phyloP scores from a whole-genome alignment of 2,329 filamentous ascomycete species.

The Tolypocladium paradoxum region DNA sequence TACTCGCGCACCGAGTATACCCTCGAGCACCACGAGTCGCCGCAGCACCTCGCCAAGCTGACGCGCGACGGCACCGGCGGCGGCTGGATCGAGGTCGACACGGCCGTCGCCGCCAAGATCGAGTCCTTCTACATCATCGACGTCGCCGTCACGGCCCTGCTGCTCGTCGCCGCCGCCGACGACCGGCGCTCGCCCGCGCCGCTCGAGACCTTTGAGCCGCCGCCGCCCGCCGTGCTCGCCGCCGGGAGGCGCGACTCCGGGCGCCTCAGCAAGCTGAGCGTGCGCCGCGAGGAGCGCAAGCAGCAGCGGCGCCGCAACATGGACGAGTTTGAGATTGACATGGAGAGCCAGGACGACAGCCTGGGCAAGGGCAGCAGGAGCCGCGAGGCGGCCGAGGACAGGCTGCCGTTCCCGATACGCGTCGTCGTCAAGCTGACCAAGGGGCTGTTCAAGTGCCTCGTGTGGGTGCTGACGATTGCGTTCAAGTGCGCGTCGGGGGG shows the following conservation, averaged over 20 bases:
- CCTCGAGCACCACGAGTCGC: conserved; percentile 53
- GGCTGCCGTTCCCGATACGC: conserved; percentile 38
- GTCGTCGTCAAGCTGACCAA: conserved; percentile 39
- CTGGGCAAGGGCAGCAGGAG: conserved; percentile 23
- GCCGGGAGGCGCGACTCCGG: conserved; percentile 10
- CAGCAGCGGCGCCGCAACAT: conserved; percentile 28
- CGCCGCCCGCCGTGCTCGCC: conserved; percentile 27
- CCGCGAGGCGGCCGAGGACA: conserved; percentile 30
- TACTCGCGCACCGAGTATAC: conserved; percentile 54
- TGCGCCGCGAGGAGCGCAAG: conserved; percentile 17
- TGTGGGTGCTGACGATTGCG: conserved; percentile 45
- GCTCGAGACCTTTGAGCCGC: conserved; percentile 48
- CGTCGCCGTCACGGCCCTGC: conserved; percentile 47
- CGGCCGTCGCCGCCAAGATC: conserved; percentile 45
- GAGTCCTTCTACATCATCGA: conserved; percentile 53
- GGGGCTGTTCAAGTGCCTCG: conserved; percentile 44
- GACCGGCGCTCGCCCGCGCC: conserved; percentile 32
- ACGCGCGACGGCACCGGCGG: conserved; percentile 48
- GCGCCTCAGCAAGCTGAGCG: conserved; percentile 19
- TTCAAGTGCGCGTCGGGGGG: conserved; percentile 43
- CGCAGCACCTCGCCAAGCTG: conserved; percentile 48
- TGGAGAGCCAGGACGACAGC: conserved; percentile 50
- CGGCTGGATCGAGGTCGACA: conserved; percentile 52
- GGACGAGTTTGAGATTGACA: conserved; percentile 48
- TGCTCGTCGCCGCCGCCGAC: conserved; percentile 48